Conservation (phyloP, 1,284 basidiomycete species). For the Ganoderma sinense region DNA sequence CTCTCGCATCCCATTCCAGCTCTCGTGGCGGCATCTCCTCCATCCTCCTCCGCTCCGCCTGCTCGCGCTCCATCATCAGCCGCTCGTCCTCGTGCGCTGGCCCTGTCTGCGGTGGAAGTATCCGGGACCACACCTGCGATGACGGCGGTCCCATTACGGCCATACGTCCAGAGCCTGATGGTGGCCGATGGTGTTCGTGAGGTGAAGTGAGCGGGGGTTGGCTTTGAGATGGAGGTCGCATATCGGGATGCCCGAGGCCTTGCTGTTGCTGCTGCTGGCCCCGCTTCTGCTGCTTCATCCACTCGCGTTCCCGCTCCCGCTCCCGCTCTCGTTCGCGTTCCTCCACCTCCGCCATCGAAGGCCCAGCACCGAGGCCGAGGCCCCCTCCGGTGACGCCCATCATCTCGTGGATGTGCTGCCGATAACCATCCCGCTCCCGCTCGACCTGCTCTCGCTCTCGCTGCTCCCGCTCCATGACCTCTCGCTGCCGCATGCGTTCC, state of each 20-base stretch:
- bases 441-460: constrained; percentile 17
- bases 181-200: constrained; percentile 9
- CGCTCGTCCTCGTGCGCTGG: constrained; percentile 25
- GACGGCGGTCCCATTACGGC: constrained; percentile 25
- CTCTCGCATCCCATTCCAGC: constrained; percentile 23
- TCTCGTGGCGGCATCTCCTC: constrained; percentile 18
- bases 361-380: constrained; percentile 20
- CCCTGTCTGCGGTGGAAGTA: constrained; percentile 23
- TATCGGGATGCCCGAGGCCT: constrained; percentile 14
- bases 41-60: constrained; percentile 12
- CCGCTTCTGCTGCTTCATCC: constrained; percentile 18
- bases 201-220: constrained; percentile 13
- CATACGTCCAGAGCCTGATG: constrained; percentile 3
- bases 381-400: constrained; percentile 26
- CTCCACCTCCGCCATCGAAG: constrained; percentile 15
- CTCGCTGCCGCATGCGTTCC: constrained; percentile 19
- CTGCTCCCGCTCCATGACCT: constrained; percentile 21
- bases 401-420: constrained; percentile 24
- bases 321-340: too few relatives aligned
- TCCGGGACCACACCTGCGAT: constrained; percentile 29
- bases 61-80: constrained; percentile 16
- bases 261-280: constrained; percentile 6
- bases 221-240: constrained; percentile 21
- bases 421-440: constrained; percentile 26
- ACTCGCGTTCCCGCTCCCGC: constrained; percentile 26